Percentiles rank a stretch among this genome's conserved stretches.
Conservation (phyloP, 192 early-diverging fungal genomes). For the Coemansia sp. region DNA sequence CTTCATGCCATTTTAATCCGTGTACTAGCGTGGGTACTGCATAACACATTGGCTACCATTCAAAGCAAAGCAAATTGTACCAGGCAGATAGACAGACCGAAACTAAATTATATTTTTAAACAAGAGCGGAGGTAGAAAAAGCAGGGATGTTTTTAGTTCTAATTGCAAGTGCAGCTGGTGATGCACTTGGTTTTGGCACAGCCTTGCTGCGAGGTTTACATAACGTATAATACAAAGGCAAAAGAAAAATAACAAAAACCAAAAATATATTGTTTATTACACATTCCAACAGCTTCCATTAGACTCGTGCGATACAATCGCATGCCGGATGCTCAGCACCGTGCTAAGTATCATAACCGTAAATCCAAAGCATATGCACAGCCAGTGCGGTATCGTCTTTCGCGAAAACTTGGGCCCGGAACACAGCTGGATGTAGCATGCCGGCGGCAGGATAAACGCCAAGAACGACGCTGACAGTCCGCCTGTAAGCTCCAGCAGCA, state of each 20-base stretch:
- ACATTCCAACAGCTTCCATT: conserved; percentile 2
- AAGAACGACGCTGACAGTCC: conserved; percentile 84
- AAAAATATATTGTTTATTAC: neutral
- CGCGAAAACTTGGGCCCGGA: conserved; percentile 55
- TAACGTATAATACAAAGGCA: neutral
- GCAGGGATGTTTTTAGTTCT: too few relatives aligned
- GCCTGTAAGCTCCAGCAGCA: conserved; percentile 85
- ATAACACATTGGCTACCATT: too few relatives aligned
- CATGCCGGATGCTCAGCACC: conserved; percentile 1
- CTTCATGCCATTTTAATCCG: too few relatives aligned
- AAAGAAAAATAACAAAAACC: neutral
- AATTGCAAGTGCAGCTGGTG: too few relatives aligned
- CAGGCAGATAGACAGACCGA: too few relatives aligned
- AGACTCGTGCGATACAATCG: neutral
- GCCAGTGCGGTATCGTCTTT: conserved; percentile 65
- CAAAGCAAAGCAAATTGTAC: too few relatives aligned
- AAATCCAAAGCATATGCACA: conserved; percentile 72
- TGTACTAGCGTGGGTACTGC: too few relatives aligned
- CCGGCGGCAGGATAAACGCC: conserved; percentile 85
- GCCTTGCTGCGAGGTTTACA: too few relatives aligned
- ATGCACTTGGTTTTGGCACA: too few relatives aligned
- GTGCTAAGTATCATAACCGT: neutral
- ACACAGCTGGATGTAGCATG: conserved; percentile 73
- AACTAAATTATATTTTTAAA: too few relatives aligned
- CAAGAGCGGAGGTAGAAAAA: too few relatives aligned